Conservation (phyloP, 2,329 filamentous ascomycete species). For the Eutypella sp. region DNA sequence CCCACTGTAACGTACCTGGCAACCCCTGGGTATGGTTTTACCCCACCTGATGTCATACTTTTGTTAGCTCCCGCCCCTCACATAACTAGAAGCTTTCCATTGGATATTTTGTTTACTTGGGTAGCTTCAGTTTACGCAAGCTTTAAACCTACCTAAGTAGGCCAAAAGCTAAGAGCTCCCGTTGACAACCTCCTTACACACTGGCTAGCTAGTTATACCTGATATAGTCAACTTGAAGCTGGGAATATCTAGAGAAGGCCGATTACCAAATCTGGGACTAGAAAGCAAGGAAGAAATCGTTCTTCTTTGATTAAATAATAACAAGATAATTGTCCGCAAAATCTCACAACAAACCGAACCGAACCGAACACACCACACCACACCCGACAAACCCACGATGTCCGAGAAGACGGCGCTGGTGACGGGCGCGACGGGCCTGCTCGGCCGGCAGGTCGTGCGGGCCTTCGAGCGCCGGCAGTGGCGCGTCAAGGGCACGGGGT, state of each 20-base stretch:
- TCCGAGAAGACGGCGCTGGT: constrained; percentile 57
- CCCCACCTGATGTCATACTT: background rate
- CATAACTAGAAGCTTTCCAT: background rate
- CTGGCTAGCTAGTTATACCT: background rate
- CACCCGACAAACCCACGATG: constrained; percentile 18
- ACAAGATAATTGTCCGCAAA: too few species aligned
- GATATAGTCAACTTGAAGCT: background rate
- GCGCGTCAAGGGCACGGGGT: constrained; percentile 67
- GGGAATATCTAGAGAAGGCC: too few species aligned
- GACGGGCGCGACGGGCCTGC: constrained; percentile 78
- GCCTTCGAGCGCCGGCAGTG: constrained; percentile 65
- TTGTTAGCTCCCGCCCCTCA: background rate
- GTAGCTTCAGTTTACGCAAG: background rate
- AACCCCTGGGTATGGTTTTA: too few species aligned
- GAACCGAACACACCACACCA: background rate
- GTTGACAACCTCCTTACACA: background rate
- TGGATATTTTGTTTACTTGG: background rate
- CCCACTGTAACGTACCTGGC: too few species aligned
- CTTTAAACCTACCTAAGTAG: too few species aligned
- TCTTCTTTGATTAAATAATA: too few species aligned
- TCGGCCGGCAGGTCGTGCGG: constrained; percentile 72
- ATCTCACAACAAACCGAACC: background rate
- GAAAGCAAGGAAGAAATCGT: too few species aligned
- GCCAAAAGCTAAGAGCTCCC: too few species aligned
- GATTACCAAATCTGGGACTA: too few species aligned